phyloP scores from a whole-genome alignment of 2,329 filamentous ascomycete genomes.

The Xylariaceae sp. region DNA sequence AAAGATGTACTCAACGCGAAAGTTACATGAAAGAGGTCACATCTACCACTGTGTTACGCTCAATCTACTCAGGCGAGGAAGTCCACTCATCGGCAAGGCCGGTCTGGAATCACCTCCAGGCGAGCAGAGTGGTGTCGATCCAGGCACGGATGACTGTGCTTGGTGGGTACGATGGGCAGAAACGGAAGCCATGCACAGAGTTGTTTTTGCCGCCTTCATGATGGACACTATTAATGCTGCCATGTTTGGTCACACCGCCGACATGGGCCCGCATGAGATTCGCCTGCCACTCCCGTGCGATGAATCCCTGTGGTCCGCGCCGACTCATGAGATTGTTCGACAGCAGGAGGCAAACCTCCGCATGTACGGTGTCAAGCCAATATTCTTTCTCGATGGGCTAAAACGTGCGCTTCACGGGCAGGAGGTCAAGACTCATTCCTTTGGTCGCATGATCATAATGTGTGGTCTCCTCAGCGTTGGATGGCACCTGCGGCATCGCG shows the following conservation, averaged over 20 bases:
- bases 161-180: constrained; percentile 89
- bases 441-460: constrained; percentile 87
- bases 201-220: constrained; percentile 84
- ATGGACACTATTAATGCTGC: constrained; percentile 84
- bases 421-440: constrained; percentile 77
- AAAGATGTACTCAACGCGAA: constrained; percentile 81
- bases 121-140: constrained; percentile 57
- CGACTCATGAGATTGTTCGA: constrained; percentile 69
- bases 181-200: constrained; percentile 78
- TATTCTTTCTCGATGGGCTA: constrained; percentile 77
- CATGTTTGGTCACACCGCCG: constrained; percentile 86
- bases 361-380: constrained; percentile 71
- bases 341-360: constrained; percentile 70
- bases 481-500: constrained; percentile 85
- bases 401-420: constrained; percentile 79
- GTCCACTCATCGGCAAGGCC: constrained; percentile 74
- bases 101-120: constrained; percentile 75
- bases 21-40: constrained; percentile 79
- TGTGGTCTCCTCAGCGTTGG: constrained; percentile 83
- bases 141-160: constrained; percentile 37
- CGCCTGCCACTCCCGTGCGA: constrained; percentile 81
- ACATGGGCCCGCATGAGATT: constrained; percentile 89
- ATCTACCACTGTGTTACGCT: constrained; percentile 85
- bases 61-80: constrained; percentile 78
- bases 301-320: constrained; percentile 78